phyloP scores from a whole-genome alignment of 768 basidiomycete species.

The Hericium coralloides region DNA sequence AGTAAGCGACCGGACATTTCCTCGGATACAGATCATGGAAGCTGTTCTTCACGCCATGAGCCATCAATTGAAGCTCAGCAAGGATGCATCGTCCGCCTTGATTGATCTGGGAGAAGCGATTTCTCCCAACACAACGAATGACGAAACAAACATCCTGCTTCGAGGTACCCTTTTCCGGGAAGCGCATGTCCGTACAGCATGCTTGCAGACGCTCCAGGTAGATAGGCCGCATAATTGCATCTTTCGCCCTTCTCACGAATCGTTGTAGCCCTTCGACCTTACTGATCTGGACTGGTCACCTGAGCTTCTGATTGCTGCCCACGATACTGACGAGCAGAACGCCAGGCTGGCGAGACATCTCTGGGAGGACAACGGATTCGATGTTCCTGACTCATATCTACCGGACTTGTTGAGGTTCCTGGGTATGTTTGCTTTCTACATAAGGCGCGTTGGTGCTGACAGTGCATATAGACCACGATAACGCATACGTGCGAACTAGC shows the following conservation, averaged over 20 bases:
- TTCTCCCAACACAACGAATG: conserved; percentile 46
- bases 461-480: conserved; percentile 55
- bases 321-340: conserved; percentile 89
- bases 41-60: conserved; percentile 65
- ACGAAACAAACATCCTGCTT: conserved; percentile 61
- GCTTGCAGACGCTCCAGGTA: conserved; percentile 87
- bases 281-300: conserved; percentile 93
- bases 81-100: conserved; percentile 75
- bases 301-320: conserved; percentile 78
- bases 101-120: conserved; percentile 78
- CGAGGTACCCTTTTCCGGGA: conserved; percentile 77
- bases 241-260: background rate
- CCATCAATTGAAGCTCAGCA: conserved; percentile 71
- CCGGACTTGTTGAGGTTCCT: conserved; percentile 53
- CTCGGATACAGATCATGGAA: conserved; percentile 60
- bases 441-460: background rate
- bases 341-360: conserved; percentile 66
- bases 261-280: conserved; percentile 78
- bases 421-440: conserved; percentile 35
- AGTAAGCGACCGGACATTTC: conserved; percentile 71
- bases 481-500: conserved; percentile 71
- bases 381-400: conserved; percentile 66
- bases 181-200: conserved; percentile 78
- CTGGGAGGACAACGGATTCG: conserved; percentile 96
- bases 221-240: background rate